A percentile compares a stretch with the other conserved stretches of the same genome.
These are phyloP conservation scores for Phyllosticta paracitricarpa DNA, from an alignment of 2,329 filamentous ascomycete genomes.

Conservation along the genomic window DNA sequence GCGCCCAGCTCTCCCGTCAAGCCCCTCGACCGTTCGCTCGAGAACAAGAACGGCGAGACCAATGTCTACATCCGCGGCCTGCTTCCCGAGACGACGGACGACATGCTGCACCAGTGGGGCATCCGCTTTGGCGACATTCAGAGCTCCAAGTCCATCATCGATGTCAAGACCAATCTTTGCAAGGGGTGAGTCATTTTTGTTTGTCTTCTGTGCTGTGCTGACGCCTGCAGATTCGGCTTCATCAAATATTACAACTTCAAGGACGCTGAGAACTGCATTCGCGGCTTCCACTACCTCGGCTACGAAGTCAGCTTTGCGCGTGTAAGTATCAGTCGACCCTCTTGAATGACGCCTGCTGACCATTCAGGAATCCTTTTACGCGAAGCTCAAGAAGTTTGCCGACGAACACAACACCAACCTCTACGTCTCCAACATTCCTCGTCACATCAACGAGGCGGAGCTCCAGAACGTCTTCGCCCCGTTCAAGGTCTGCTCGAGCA, in stretches of 20 bases:
- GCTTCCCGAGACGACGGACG: slow-evolving; percentile 88
- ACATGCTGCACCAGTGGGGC: slow-evolving; percentile 73
- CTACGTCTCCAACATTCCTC: slow-evolving; percentile 94
- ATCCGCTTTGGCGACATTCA: slow-evolving; percentile 86
- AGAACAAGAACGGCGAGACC: slow-evolving; percentile 89
- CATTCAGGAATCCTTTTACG: slow-evolving; percentile 83
- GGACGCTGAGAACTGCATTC: slow-evolving; percentile 91
- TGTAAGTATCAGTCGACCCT: slow-evolving; percentile 42
- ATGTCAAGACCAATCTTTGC: slow-evolving; percentile 83
- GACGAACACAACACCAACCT: slow-evolving; percentile 87
- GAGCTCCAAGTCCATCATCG: slow-evolving; percentile 97
- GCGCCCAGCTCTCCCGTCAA: slow-evolving; percentile 80
- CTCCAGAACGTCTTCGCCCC: slow-evolving; percentile 68
- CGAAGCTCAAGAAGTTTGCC: slow-evolving; percentile 90
- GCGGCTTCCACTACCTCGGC: slow-evolving; percentile 84
- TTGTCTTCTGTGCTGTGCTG: slow-evolving; percentile 3
- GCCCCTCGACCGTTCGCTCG: slow-evolving; percentile 84
- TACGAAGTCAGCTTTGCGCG: slow-evolving; percentile 97
- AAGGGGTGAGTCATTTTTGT: slow-evolving; percentile 61
- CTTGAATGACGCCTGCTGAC: slow-evolving; percentile 14
- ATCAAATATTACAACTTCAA: slow-evolving; percentile 85
- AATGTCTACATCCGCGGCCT: slow-evolving; percentile 98
- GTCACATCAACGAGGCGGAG: slow-evolving; percentile 80
- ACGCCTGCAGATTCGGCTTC: slow-evolving; percentile 70
- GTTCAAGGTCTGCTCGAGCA: slow-evolving; percentile 80